These are phyloP conservation scores for Scutellaria galericulata DNA, from an alignment of 257 asterid genomes.

Conservation along the genomic window DNA sequence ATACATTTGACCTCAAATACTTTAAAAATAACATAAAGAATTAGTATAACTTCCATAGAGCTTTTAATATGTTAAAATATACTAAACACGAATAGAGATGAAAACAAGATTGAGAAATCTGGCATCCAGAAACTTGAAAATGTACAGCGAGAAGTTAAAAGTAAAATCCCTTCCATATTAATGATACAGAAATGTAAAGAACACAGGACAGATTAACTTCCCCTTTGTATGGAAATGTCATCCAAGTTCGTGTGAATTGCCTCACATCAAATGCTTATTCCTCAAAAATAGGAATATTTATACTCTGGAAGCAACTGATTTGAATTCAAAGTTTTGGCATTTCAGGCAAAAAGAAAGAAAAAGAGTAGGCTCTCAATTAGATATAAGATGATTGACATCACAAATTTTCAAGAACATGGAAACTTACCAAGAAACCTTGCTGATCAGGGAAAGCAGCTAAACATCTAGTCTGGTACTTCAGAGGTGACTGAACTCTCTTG, in stretches of 20 bases:
- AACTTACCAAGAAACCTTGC: conserved; percentile 93
- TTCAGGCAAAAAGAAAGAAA: background rate
- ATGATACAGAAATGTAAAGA: background rate
- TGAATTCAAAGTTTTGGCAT: too few relatives aligned
- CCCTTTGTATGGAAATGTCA: background rate
- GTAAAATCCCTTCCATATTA: background rate
- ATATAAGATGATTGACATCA: background rate
- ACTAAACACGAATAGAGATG: background rate
- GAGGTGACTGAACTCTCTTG: conserved; percentile 83
- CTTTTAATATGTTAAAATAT: background rate
- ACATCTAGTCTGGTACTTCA: conserved; percentile 97
- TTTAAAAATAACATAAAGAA: conserved; percentile 13
- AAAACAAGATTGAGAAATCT: background rate
- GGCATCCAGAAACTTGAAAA: background rate
- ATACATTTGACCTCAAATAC: background rate
- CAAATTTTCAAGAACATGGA: conserved; percentile 23
- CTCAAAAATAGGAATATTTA: background rate
- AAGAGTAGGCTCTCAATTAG: background rate
- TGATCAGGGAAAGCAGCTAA: conserved; percentile 98
- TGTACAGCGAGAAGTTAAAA: background rate
- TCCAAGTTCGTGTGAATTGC: background rate
- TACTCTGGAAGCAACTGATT: background rate
- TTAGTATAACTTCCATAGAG: background rate
- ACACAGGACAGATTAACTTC: background rate
- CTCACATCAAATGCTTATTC: background rate